These are phyloP conservation scores for Ceratocystis variospora DNA, from an alignment of 2,329 filamentous ascomycete species.

Conservation along the genomic window DNA sequence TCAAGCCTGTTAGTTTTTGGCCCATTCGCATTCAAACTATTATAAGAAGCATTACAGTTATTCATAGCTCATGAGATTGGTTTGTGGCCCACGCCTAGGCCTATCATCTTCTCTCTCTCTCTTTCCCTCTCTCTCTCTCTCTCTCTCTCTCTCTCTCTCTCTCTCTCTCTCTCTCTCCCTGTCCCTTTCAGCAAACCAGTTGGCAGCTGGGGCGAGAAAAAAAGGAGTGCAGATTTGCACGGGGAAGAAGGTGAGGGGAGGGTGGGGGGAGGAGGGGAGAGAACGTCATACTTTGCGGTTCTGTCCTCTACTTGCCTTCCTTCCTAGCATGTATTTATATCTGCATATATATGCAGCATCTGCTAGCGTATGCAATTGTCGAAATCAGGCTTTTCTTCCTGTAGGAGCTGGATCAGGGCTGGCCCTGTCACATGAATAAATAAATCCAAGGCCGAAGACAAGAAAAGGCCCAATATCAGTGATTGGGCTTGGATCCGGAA, in stretches of 20 bases:
- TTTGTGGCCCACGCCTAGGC: too few species aligned
- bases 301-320: neutral
- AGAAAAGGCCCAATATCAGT: neutral
- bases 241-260: neutral
- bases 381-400: neutral
- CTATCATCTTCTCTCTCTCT: neutral
- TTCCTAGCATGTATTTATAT: neutral
- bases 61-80: too few species aligned
- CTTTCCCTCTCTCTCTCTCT: neutral
- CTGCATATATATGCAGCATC: neutral
- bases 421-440: constrained; percentile 5
- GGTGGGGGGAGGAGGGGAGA: neutral
- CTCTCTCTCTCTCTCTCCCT: neutral
- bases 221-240: neutral
- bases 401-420: neutral
- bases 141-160: neutral
- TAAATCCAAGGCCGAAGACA: neutral
- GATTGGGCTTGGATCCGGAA: neutral
- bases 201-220: neutral
- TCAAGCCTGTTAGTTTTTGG: too few species aligned
- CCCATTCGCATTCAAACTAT: too few species aligned
- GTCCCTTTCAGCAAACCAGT: neutral
- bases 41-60: too few species aligned
- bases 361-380: constrained; percentile 1
- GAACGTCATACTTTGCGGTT: neutral